Conservation (phyloP, 106 monocot genomes). For the Triglochin maritima region DNA sequence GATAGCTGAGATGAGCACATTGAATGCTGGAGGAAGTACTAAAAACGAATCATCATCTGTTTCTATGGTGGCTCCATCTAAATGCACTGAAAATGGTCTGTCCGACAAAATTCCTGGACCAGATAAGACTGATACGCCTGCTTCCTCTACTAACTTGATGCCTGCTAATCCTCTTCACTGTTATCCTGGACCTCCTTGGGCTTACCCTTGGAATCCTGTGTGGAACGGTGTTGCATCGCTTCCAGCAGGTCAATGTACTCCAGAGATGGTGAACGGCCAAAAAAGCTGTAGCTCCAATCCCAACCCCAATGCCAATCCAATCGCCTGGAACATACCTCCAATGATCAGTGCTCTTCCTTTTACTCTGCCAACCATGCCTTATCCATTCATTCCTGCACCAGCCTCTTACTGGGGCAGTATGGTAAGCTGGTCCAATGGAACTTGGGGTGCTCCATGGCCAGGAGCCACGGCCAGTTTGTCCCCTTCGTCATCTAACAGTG, state of each 20-base stretch:
- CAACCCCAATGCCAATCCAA: not conserved
- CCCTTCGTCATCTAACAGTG: conserved; percentile 44
- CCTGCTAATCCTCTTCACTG: conserved; percentile 36
- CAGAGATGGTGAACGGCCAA: conserved; percentile 18
- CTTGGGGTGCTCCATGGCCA: conserved; percentile 38
- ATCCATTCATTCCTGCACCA: conserved; percentile 35
- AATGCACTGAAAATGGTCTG: conserved; percentile 27
- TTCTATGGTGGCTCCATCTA: conserved; percentile 29
- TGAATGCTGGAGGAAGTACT: conserved; percentile 17
- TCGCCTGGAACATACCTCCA: conserved; percentile 25
- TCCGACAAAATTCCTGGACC: conserved; percentile 10
- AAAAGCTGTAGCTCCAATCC: conserved; percentile 13
- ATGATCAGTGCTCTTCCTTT: conserved; percentile 47
- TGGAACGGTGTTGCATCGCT: conserved; percentile 35
- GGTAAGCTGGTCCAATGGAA: conserved; percentile 32
- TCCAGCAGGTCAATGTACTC: conserved; percentile 19
- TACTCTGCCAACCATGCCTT: conserved; percentile 34
- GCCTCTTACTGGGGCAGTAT: conserved; percentile 43
- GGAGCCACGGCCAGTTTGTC: conserved; percentile 23
- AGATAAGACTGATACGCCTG: conserved; percentile 22
- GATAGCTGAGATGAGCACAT: conserved; percentile 7
- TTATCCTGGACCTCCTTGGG: conserved; percentile 56
- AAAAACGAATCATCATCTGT: conserved; percentile 49
- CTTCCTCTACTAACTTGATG: conserved; percentile 22
- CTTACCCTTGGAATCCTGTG: conserved; percentile 51